phyloP scores from a whole-genome alignment of 2,329 filamentous ascomycete species.

The Fusarium armeniacum region DNA sequence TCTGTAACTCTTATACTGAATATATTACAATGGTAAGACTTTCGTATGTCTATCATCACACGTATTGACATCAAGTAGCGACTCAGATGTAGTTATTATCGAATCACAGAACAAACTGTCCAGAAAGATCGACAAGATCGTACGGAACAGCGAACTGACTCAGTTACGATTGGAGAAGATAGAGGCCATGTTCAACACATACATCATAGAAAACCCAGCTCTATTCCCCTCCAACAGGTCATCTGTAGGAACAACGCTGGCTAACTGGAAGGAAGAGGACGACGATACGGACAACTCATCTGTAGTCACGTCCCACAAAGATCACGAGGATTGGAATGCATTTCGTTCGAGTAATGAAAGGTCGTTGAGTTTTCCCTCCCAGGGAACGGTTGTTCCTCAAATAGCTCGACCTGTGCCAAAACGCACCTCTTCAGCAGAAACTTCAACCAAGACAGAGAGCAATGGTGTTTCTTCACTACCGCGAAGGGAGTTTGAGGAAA shows the following conservation, averaged over 20 bases:
- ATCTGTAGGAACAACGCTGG: slow-evolving; percentile 12
- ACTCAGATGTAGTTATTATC: slow-evolving; percentile 23
- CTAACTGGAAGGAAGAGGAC: slow-evolving; percentile 13
- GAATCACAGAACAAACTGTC: slow-evolving; percentile 21
- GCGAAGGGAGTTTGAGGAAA: slow-evolving; percentile 7
- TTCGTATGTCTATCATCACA: rapidly evolving
- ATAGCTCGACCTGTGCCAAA: slow-evolving; percentile 1
- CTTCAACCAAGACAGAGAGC: not conserved
- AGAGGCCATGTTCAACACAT: slow-evolving; percentile 27
- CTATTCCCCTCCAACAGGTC: not conserved
- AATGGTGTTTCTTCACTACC: not conserved
- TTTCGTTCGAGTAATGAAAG: slow-evolving; percentile 1
- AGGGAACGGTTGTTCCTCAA: not conserved
- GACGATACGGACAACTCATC: slow-evolving; percentile 1
- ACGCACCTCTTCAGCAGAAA: slow-evolving; percentile 22
- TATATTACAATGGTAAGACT: slow-evolving; percentile 17
- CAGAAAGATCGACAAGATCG: slow-evolving; percentile 20
- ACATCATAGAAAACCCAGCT: slow-evolving; percentile 20
- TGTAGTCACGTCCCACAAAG: slow-evolving; percentile 5
- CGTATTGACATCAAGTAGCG: not conserved
- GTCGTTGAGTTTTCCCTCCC: slow-evolving; percentile 15
- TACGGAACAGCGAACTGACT: slow-evolving; percentile 13
- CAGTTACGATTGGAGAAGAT: slow-evolving; percentile 14
- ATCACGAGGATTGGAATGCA: not conserved
- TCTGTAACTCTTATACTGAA: slow-evolving; percentile 31